These are phyloP conservation scores for Plasmodium fragile DNA, from an alignment of 169 alveolate genomes.

Conservation along the genomic window DNA sequence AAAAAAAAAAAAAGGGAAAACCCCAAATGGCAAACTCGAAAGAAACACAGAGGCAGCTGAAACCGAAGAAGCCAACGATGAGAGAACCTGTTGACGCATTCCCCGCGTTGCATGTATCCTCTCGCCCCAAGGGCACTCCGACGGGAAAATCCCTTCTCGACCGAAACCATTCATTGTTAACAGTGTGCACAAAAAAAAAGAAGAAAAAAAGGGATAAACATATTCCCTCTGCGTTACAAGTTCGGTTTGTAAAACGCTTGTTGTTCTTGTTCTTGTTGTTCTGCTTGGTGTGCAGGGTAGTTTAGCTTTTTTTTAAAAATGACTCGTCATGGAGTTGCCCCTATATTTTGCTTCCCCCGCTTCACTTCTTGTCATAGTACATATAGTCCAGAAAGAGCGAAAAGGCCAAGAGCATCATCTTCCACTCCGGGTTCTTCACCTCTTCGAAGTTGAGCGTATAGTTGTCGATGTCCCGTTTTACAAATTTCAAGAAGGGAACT, in stretches of 20 bases:
- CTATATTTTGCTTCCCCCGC: not conserved
- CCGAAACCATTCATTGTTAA: not conserved
- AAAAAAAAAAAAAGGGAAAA: not conserved
- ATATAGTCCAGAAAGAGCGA: constrained; percentile 60
- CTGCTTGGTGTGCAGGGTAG: not conserved
- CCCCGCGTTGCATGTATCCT: not conserved
- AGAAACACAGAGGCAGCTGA: not conserved
- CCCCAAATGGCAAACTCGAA: not conserved
- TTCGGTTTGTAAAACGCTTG: not conserved
- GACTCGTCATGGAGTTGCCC: not conserved
- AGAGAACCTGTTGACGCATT: not conserved
- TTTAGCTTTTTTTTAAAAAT: not conserved
- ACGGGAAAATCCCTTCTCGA: not conserved
- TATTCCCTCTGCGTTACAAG: not conserved
- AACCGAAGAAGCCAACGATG: not conserved
- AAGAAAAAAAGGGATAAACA: not conserved
- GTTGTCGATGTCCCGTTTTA: constrained; percentile 57
- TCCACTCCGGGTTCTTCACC: constrained; percentile 66
- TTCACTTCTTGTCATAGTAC: constrained; percentile 42
- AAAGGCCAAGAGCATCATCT: constrained; percentile 73
- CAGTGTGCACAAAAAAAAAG: not conserved
- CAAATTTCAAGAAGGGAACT: constrained; percentile 62
- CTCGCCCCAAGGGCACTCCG: not conserved
- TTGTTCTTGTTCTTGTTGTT: not conserved
- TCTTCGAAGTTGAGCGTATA: constrained; percentile 52